A percentile compares a stretch with the other conserved stretches of the same genome.
phyloP scores from a whole-genome alignment of 2,329 filamentous ascomycete species.

The Neofusicoccum umdonicola region DNA sequence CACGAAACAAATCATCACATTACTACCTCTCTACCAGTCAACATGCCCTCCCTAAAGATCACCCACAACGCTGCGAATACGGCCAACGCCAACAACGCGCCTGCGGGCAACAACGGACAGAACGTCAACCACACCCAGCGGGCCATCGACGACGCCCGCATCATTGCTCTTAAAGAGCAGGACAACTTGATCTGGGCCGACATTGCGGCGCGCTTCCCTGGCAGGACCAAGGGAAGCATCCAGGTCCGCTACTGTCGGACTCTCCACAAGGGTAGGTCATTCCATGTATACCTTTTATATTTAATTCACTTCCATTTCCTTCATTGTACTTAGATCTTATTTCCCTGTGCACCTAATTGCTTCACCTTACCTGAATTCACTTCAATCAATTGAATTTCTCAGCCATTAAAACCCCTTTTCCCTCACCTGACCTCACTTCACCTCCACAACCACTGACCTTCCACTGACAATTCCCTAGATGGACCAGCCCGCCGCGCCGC shows the following conservation, averaged over 20 bases:
- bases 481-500: neutral
- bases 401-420: too few species aligned
- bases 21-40: neutral
- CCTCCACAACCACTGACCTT: neutral
- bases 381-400: too few species aligned
- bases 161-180: slow-evolving; percentile 5
- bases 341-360: neutral
- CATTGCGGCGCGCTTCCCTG: neutral
- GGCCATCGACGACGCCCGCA: neutral
- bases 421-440: neutral
- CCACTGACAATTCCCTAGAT: neutral
- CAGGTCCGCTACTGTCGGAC: neutral
- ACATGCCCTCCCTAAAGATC: neutral
- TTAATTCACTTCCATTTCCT: neutral
- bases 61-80: neutral
- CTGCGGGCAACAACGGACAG: neutral
- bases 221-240: slow-evolving; percentile 1
- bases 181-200: neutral
- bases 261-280: neutral
- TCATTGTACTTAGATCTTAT: neutral
- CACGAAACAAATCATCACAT: neutral
- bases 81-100: neutral
- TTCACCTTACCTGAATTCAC: neutral
- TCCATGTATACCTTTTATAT: neutral
- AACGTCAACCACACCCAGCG: neutral